These are phyloP conservation scores for Sclerotinia spermophila DNA, from an alignment of 2,329 filamentous ascomycete genomes.

Conservation along the genomic window DNA sequence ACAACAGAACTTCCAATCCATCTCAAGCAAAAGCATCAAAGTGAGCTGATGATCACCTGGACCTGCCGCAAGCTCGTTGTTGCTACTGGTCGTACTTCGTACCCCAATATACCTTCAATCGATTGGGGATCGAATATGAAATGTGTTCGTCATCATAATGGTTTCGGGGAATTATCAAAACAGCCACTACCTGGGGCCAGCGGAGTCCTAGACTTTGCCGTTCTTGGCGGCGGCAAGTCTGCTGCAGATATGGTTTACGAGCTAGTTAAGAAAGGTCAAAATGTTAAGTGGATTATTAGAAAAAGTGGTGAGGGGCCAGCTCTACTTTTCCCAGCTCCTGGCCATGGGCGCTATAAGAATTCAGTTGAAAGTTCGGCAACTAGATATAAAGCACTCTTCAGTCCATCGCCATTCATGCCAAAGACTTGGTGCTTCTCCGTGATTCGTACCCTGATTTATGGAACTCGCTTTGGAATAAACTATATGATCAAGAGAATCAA, in stretches of 20 bases:
- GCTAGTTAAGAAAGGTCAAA: background rate
- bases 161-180: slow-evolving; percentile 16
- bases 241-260: slow-evolving; percentile 16
- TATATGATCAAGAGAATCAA: slow-evolving; percentile 7
- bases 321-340: slow-evolving; percentile 2
- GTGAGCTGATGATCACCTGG: too few relatives aligned
- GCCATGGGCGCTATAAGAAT: slow-evolving; percentile 10
- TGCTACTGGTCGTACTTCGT: slow-evolving; percentile 1
- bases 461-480: background rate
- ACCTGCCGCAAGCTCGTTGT: slow-evolving; percentile 4
- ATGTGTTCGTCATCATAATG: slow-evolving; percentile 15
- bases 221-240: slow-evolving; percentile 17
- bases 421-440: background rate
- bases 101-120: background rate
- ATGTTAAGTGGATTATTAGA: slow-evolving; percentile 12
- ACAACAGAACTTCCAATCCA: background rate
- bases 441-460: background rate
- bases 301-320: slow-evolving; percentile 15
- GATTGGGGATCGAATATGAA: background rate
- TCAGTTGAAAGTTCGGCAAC: slow-evolving; percentile 21
- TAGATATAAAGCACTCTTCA: slow-evolving; percentile 3
- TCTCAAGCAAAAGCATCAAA: background rate
- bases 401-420: slow-evolving; percentile 12
- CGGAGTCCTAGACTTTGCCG: background rate
- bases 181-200: background rate